These are phyloP conservation scores for Hemisphaericaspora subhashii DNA, from an alignment of 1,139 yeast genomes.

Conservation along the genomic window DNA sequence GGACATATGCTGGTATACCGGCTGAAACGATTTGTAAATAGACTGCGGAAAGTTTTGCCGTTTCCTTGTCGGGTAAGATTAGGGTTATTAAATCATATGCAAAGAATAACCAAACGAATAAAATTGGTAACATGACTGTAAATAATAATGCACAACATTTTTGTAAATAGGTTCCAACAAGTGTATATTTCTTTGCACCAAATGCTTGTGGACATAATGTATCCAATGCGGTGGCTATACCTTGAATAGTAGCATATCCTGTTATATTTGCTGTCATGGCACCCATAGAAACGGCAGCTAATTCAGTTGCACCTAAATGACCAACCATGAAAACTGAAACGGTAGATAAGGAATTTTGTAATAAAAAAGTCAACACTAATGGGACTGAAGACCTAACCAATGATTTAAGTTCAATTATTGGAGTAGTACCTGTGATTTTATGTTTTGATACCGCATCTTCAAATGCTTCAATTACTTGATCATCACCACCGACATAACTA, in stretches of 20 bases:
- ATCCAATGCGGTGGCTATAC: conserved; percentile 58
- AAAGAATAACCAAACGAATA: conserved; percentile 49
- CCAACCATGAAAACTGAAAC: conserved; percentile 62
- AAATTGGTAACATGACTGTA: conserved; percentile 50
- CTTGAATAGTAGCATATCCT: conserved; percentile 59
- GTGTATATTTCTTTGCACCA: conserved; percentile 52
- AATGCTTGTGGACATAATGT: conserved; percentile 62
- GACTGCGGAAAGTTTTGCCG: conserved; percentile 53
- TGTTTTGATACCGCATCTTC: conserved; percentile 36
- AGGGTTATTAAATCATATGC: conserved; percentile 39
- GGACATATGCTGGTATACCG: conserved; percentile 63
- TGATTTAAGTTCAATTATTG: conserved; percentile 37
- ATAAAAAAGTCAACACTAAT: conserved; percentile 50
- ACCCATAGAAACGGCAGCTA: conserved; percentile 64
- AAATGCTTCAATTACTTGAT: conserved; percentile 31
- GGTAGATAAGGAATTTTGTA: conserved; percentile 57
- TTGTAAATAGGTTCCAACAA: conserved; percentile 56
- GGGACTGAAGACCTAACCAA: conserved; percentile 50
- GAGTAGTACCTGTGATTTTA: conserved; percentile 27
- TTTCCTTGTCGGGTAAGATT: conserved; percentile 44
- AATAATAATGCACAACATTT: conserved; percentile 54
- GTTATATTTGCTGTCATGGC: conserved; percentile 62
- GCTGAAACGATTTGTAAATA: conserved; percentile 50
- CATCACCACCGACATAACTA: conserved; percentile 24
- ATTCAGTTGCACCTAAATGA: conserved; percentile 56